Base-by-base conservation (phyloP, 2,329 filamentous ascomycete genomes). In the Fusarium sp. region DNA sequence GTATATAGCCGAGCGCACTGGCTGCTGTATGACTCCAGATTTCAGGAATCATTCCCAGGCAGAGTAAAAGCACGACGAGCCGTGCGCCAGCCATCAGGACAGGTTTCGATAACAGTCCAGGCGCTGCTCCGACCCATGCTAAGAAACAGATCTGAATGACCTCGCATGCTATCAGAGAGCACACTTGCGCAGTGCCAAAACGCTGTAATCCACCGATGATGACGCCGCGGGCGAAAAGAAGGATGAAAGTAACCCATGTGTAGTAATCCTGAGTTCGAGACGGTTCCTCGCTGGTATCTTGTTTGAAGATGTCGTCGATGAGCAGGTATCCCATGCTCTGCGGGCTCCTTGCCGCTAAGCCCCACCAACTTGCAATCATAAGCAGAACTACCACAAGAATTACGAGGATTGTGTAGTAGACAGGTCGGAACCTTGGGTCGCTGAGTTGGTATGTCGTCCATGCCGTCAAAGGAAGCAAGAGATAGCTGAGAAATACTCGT, bases 401-500 rank as follows among this genome's bases (percentile, higher is more conserved):
- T 2, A 73, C 68, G 2, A 48, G 90, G 84, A 71, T 26, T 0
- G 67, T 74, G 39, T 79, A 74, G 30, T 78, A 76, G 1, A 65
- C 10, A 0, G 77, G 76, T 3, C 74, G 34, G 0, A 49, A 14
- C 1, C 25, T 23, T 2, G 64, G 69, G 25, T 63, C 55, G n/a
- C 65, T 67, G 48, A 94, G 82, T 75, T 94, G 91, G 75, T 92
- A 94, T 69, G 92, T 86, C 9, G 91, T 92, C 50, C 93, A 79
- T 0, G 91, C 85, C 12, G 93, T 85, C 45, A 93, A 84, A 0
- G 92, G 92, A 9, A 94, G 80, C 45, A 93, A 82, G 72, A 94
- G 90, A 79, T 90, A 94, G 78, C 92, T 93, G 81, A 92, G 91
- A 9, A 92, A 85, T 61, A 94, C 85, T 26, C 91, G 87, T 65